A percentile compares a stretch with the other conserved stretches of the same genome.
phyloP scores from a whole-genome alignment of 2,329 filamentous ascomycete genomes.

The Mycosphaerella sp. region DNA sequence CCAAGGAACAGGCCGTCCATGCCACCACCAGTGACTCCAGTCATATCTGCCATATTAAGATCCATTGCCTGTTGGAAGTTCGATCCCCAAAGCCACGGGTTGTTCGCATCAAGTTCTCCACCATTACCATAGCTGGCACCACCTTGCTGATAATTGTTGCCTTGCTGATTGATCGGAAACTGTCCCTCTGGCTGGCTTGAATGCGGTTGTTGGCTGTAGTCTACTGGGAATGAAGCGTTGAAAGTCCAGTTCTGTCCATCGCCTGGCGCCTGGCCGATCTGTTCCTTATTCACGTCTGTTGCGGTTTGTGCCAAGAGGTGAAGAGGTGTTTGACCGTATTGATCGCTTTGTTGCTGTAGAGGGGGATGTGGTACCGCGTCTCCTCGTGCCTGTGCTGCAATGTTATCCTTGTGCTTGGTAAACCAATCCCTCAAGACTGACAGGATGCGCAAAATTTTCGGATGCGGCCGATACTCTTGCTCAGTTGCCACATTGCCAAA shows the following conservation, averaged over 20 bases:
- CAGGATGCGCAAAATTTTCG: slow-evolving; percentile 45
- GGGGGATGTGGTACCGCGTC: slow-evolving; percentile 15
- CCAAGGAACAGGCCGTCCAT: slow-evolving; percentile 32
- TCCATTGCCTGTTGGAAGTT: slow-evolving; percentile 36
- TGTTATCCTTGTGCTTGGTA: slow-evolving; percentile 32
- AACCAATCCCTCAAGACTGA: slow-evolving; percentile 44
- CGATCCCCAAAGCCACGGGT: slow-evolving; percentile 30
- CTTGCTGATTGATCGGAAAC: slow-evolving; percentile 13
- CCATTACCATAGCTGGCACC: slow-evolving; percentile 2
- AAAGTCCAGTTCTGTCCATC: slow-evolving; percentile 22
- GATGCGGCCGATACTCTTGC: slow-evolving; percentile 35
- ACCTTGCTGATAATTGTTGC: slow-evolving; percentile 2
- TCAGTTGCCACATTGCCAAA: slow-evolving; percentile 28
- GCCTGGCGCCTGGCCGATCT: slow-evolving; percentile 10
- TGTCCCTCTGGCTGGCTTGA: slow-evolving; percentile 17
- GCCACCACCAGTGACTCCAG: slow-evolving; percentile 28
- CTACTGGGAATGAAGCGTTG: slow-evolving; percentile 19
- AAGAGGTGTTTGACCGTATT: slow-evolving; percentile 18
- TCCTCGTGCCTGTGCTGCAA: slow-evolving; percentile 20
- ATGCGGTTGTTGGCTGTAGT: slow-evolving; percentile 17
- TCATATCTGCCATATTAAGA: slow-evolving; percentile 32
- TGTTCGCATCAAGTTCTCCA: slow-evolving; percentile 11
- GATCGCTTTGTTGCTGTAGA: slow-evolving; percentile 4
- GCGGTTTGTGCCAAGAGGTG: slow-evolving; percentile 27
- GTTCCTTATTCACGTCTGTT: slow-evolving; percentile 11